Conservation (phyloP, 2,329 filamentous ascomycete species). For the Hortaea werneckii region DNA sequence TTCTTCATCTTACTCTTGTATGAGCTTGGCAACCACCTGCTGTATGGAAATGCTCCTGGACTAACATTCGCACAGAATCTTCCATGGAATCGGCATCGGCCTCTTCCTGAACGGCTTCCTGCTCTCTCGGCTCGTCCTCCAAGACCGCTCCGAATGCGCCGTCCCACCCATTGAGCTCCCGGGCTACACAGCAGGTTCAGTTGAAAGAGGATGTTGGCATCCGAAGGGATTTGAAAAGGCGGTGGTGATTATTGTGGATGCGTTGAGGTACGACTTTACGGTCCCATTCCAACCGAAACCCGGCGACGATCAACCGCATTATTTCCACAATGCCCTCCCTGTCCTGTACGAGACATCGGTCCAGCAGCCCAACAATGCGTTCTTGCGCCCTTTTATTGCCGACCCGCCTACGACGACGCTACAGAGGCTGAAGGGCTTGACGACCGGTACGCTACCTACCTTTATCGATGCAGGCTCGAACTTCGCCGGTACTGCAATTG, state of each 20-base stretch:
- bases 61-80: constrained; percentile 33
- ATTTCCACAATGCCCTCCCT: constrained; percentile 82
- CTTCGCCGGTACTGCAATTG: constrained; percentile 89
- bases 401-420: constrained; percentile 91
- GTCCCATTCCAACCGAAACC: constrained; percentile 57
- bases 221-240: constrained; percentile 88
- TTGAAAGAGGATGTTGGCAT: constrained; percentile 78
- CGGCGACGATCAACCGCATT: constrained; percentile 38
- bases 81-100: constrained; percentile 74
- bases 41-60: background rate
- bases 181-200: constrained; percentile 29
- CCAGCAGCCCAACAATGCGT: constrained; percentile 66
- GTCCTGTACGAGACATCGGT: constrained; percentile 75
- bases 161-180: constrained; percentile 52
- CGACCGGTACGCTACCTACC: constrained; percentile 87
- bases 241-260: constrained; percentile 83
- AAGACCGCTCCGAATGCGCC: constrained; percentile 67
- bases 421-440: constrained; percentile 85
- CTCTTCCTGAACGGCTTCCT: constrained; percentile 95
- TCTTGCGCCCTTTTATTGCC: constrained; percentile 89
- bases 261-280: constrained; percentile 92
- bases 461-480: constrained; percentile 92
- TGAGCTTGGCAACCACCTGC: background rate
- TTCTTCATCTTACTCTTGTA: constrained; percentile 62
- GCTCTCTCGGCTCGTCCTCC: constrained; percentile 71